These are phyloP conservation scores for Zangia roseola DNA, from an alignment of 768 basidiomycete species.

Conservation along the genomic window DNA sequence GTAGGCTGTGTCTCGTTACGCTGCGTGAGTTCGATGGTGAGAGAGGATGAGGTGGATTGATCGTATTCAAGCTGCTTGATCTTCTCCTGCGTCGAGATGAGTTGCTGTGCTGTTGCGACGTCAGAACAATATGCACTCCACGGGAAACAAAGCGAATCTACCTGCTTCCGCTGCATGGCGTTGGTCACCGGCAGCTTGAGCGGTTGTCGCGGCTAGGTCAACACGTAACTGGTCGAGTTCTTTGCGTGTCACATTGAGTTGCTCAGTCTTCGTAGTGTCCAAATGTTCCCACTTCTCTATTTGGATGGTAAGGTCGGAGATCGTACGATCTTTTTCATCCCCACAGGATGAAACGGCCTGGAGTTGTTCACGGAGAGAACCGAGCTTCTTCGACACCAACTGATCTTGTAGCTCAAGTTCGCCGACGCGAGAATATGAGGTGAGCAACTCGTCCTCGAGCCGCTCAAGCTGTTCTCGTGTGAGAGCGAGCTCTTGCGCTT, in stretches of 20 bases:
- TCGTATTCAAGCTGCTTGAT: background rate
- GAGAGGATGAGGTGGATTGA: background rate
- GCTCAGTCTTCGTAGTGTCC: background rate
- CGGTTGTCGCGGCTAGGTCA: too few species aligned
- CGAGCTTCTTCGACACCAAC: background rate
- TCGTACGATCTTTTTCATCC: background rate
- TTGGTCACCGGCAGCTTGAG: too few species aligned
- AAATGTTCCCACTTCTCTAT: background rate
- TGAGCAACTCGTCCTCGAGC: background rate
- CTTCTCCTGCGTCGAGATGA: background rate
- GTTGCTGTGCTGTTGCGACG: background rate
- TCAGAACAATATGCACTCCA: background rate
- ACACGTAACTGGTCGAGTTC: too few species aligned
- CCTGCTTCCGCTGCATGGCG: too few species aligned
- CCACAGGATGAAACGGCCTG: background rate
- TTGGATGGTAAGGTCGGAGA: background rate
- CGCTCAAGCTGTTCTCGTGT: background rate
- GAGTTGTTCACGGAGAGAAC: background rate
- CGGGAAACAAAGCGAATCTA: too few species aligned
- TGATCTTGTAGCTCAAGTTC: background rate
- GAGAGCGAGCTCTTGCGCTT: background rate
- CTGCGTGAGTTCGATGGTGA: too few species aligned
- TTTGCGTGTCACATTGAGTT: background rate
- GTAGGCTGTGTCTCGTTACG: too few species aligned
- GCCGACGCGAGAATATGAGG: background rate